These are phyloP conservation scores for Cyphellophora attinorum DNA, from an alignment of 2,329 filamentous ascomycete species.

Conservation along the genomic window DNA sequence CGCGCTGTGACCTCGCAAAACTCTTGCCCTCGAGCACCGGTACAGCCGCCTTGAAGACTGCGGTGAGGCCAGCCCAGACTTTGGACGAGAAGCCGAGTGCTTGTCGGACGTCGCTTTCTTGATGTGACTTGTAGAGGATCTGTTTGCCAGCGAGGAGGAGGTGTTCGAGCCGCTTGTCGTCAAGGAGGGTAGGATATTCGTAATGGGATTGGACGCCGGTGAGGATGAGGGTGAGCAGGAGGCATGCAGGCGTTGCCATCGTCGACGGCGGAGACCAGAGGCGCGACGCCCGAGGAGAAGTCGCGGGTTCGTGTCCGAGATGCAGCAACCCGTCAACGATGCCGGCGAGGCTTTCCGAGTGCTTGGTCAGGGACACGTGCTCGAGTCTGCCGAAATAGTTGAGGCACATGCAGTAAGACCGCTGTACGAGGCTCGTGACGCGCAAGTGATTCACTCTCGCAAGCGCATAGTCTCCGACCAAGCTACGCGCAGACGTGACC, in stretches of 20 bases:
- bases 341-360: no score
- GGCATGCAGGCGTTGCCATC: slow-evolving; percentile 6
- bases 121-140: slow-evolving; percentile 48
- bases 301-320: no score
- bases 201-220: slow-evolving; percentile 47
- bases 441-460: no score
- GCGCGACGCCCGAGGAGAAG: background rate
- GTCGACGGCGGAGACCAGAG: background rate
- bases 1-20: slow-evolving; percentile 52
- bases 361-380: no score
- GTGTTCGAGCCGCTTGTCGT: slow-evolving; percentile 47
- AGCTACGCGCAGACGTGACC: no score
- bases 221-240: slow-evolving; percentile 38
- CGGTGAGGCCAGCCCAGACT: slow-evolving; percentile 52
- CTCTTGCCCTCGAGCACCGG: slow-evolving; percentile 53
- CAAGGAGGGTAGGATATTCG: slow-evolving; percentile 49
- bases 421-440: no score
- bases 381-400: no score
- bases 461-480: no score
- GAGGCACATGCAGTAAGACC: no score
- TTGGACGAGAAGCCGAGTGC: slow-evolving; percentile 46
- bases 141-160: slow-evolving; percentile 52
- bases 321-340: no score
- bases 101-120: slow-evolving; percentile 46
- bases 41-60: slow-evolving; percentile 49